Conservation (phyloP, 2,329 filamentous ascomycete species). For the Saccharata proteae region DNA sequence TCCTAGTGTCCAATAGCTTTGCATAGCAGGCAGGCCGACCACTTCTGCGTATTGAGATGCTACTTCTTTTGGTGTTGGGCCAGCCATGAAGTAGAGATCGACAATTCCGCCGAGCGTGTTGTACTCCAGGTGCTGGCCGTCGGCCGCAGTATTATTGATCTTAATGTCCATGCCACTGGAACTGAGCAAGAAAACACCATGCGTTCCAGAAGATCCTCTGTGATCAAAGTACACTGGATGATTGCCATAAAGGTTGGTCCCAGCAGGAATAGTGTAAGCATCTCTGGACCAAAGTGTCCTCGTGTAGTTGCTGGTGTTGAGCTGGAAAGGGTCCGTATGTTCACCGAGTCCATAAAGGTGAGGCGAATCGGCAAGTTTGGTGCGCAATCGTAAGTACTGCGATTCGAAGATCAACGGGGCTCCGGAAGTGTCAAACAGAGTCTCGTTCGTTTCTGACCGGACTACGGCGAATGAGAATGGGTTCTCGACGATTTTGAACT, state of each 20-base stretch:
- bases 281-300: constrained; percentile 61
- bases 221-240: constrained; percentile 70
- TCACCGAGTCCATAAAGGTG: constrained; percentile 71
- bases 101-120: constrained; percentile 66
- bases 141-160: constrained; percentile 48
- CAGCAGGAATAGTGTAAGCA: constrained; percentile 46
- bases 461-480: constrained; percentile 59
- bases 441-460: constrained; percentile 44
- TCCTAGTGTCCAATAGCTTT: constrained; percentile 41
- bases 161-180: constrained; percentile 55
- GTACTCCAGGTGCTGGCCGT: constrained; percentile 64
- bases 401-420: constrained; percentile 60
- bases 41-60: constrained; percentile 39
- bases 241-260: constrained; percentile 58
- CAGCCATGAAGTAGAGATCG: constrained; percentile 47
- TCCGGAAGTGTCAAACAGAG: constrained; percentile 58
- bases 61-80: constrained; percentile 33
- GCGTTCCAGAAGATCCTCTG: constrained; percentile 34
- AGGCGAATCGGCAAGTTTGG: constrained; percentile 54
- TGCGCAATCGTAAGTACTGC: constrained; percentile 64
- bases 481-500: constrained; percentile 40
- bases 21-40: constrained; percentile 36
- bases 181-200: constrained; percentile 24
- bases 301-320: constrained; percentile 57
- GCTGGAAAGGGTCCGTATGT: constrained; percentile 57